Percentiles rank a stretch among this genome's conserved stretches.
These are phyloP conservation scores for Chondrus crispus DNA, from an alignment of 23 red algal genomes.

Conservation along the genomic window DNA sequence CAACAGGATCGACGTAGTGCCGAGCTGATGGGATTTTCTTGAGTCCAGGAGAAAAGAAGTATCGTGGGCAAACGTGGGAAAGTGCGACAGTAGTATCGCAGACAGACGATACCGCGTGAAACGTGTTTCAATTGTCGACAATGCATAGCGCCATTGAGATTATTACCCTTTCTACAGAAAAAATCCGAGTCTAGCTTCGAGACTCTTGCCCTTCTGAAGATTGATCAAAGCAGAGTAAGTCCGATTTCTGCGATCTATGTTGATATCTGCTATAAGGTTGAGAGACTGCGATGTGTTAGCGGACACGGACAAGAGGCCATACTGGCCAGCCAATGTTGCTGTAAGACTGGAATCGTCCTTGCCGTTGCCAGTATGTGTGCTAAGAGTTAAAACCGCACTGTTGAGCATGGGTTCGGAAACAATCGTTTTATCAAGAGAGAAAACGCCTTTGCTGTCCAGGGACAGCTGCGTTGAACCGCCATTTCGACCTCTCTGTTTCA, in stretches of 20 bases:
- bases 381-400: background rate
- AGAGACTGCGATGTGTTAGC: background rate
- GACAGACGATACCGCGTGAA: no score
- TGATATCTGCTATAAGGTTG: background rate
- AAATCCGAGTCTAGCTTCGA: background rate
- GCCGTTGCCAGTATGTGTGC: background rate
- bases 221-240: background rate
- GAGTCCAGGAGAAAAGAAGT: no score
- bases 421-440: background rate
- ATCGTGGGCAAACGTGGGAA: no score
- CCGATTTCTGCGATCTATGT: background rate
- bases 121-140: no score
- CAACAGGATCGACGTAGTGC: no score
- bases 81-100: no score
- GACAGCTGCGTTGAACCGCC: background rate
- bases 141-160: background rate
- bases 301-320: background rate
- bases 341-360: background rate
- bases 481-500: background rate
- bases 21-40: no score
- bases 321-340: background rate
- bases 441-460: background rate
- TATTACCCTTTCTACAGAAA: background rate
- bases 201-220: background rate
- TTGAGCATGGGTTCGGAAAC: background rate